These are phyloP conservation scores for Vaucheria bursata DNA, from an alignment of 352 stramenopile species.

Conservation along the genomic window DNA sequence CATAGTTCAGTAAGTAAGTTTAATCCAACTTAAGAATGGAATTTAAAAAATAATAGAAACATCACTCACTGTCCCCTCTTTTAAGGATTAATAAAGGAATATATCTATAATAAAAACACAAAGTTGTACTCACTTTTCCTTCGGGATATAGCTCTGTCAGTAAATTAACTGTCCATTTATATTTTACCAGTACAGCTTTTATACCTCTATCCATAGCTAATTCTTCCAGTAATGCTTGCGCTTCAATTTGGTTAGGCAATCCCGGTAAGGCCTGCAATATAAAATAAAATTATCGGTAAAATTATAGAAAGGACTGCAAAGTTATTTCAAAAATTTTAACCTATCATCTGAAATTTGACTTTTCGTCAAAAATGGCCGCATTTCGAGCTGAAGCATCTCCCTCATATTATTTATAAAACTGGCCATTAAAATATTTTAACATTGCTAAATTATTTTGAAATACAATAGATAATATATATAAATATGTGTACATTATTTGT, in stretches of 20 bases:
- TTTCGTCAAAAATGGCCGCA: not conserved
- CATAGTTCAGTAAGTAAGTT: no score
- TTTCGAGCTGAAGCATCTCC: not conserved
- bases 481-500: no score
- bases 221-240: constrained; percentile 64
- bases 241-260: constrained; percentile 50
- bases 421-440: no score
- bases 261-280: constrained; percentile 41
- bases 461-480: no score
- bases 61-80: no score
- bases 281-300: not conserved
- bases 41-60: no score
- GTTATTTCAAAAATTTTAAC: not conserved
- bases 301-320: not conserved
- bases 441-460: no score
- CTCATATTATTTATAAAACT: no score
- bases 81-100: no score
- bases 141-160: constrained; percentile 77
- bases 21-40: no score
- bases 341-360: not conserved
- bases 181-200: constrained; percentile 70
- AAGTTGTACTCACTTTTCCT: constrained; percentile 74
- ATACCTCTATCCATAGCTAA: constrained; percentile 75
- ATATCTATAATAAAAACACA: no score
- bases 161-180: constrained; percentile 73